Evolutionary conservation across 23 red algal genomes (phyloP).

Genomic region (Gracilaria gracilis): DNA sequence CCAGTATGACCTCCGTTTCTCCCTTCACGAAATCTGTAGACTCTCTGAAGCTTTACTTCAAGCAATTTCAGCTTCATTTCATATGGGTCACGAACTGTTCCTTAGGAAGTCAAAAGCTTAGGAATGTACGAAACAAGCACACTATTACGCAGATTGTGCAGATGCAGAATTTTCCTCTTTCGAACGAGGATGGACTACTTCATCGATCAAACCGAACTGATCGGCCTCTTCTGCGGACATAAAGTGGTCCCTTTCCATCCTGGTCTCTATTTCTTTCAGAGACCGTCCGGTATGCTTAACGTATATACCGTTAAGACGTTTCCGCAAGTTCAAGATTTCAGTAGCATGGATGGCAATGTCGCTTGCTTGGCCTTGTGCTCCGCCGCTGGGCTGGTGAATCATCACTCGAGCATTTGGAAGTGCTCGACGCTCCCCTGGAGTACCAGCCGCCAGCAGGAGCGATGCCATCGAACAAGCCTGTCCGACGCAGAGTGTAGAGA

Average conservation of each 20-base stretch:
- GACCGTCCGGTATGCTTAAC: slow-evolving; percentile 77
- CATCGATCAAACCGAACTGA: slow-evolving; percentile 95
- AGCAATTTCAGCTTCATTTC: not conserved
- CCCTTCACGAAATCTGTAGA: not conserved
- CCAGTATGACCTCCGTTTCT: not conserved
- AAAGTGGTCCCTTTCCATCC: slow-evolving; percentile 97
- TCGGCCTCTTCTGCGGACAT: slow-evolving; percentile 93
- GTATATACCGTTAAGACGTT: slow-evolving; percentile 86
- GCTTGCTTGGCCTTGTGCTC: slow-evolving; percentile 95
- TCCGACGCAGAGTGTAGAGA: slow-evolving; percentile 93
- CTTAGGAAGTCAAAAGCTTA: not conserved
- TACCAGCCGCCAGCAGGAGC: slow-evolving; percentile 90
- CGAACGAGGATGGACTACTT: slow-evolving; percentile 80
- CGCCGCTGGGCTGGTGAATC: slow-evolving; percentile 97
- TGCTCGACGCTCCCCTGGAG: slow-evolving; percentile 82
- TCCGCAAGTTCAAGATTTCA: slow-evolving; percentile 92
- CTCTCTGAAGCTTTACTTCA: too few species aligned
- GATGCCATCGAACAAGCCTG: slow-evolving; percentile 97
- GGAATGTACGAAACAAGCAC: not conserved
- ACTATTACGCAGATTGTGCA: slow-evolving; percentile 19
- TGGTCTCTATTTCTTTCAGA: slow-evolving; percentile 80
- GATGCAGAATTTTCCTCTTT: slow-evolving; percentile 11
- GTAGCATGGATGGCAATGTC: slow-evolving; percentile 98
- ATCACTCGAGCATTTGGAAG: slow-evolving; percentile 97
- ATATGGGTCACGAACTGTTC: not conserved